phyloP scores from a whole-genome alignment of 495 filamentous ascomycete genomes.

The Penicillium parvum region DNA sequence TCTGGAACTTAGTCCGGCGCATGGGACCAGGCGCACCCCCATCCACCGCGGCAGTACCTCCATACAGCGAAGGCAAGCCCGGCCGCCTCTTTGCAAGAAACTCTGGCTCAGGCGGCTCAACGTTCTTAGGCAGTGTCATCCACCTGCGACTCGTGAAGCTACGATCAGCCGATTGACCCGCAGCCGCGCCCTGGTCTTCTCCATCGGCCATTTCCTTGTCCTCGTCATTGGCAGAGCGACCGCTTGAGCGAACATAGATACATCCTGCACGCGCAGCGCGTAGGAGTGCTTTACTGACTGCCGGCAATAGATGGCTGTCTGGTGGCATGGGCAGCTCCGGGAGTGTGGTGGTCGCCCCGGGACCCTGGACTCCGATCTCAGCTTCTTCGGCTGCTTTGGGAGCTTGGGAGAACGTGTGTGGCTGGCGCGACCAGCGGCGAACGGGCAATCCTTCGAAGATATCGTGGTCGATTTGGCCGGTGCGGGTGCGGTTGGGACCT shows the following conservation, averaged over 20 bases:
- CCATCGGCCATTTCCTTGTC: slow-evolving; percentile 49
- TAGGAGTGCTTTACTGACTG: slow-evolving; percentile 78
- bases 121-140: slow-evolving; percentile 70
- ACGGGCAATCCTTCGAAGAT: slow-evolving; percentile 93
- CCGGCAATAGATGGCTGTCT: slow-evolving; percentile 74
- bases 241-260: slow-evolving; percentile 51
- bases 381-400: slow-evolving; percentile 49
- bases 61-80: slow-evolving; percentile 57
- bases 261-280: slow-evolving; percentile 73
- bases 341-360: slow-evolving; percentile 44
- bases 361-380: slow-evolving; percentile 49
- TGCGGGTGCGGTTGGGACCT: slow-evolving; percentile 64
- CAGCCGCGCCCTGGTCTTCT: slow-evolving; percentile 34
- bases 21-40: slow-evolving; percentile 48
- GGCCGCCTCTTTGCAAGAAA: slow-evolving; percentile 85
- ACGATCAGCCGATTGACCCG: slow-evolving; percentile 34
- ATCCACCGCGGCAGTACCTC: slow-evolving; percentile 39
- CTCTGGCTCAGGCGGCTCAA: slow-evolving; percentile 70
- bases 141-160: slow-evolving; percentile 73
- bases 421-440: slow-evolving; percentile 78
- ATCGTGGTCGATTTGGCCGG: slow-evolving; percentile 84
- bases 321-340: slow-evolving; percentile 73
- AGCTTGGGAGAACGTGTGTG: slow-evolving; percentile 65
- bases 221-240: slow-evolving; percentile 39
- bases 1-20: slow-evolving; percentile 71